A percentile compares a stretch with the other conserved stretches of the same genome.
These are phyloP conservation scores for Bipolaris gigantea DNA, from an alignment of 2,329 filamentous ascomycete species.

Conservation along the genomic window DNA sequence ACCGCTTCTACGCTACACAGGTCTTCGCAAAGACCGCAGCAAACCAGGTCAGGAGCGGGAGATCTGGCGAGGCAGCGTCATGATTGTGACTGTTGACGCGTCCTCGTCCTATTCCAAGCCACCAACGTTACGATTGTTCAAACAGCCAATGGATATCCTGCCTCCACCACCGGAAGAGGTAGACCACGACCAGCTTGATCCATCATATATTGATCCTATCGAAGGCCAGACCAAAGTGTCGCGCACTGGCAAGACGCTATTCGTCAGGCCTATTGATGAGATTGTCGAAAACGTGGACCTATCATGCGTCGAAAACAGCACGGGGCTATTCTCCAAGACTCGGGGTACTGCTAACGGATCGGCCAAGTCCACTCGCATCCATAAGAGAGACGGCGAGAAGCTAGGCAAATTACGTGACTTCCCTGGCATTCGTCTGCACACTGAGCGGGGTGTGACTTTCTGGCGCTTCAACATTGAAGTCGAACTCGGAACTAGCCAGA, in stretches of 20 bases:
- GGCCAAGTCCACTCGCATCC: constrained; percentile 51
- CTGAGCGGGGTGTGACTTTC: constrained; percentile 86
- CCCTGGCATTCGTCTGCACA: constrained; percentile 77
- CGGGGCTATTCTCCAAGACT: constrained; percentile 77
- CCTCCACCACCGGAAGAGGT: constrained; percentile 75
- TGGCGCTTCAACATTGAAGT: constrained; percentile 97
- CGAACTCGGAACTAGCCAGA: constrained; percentile 75
- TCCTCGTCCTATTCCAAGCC: constrained; percentile 78
- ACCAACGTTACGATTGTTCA: constrained; percentile 81
- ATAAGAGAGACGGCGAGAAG: constrained; percentile 74
- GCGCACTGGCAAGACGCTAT: constrained; percentile 81
- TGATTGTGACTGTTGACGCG: constrained; percentile 90
- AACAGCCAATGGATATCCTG: constrained; percentile 80
- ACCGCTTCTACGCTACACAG: constrained; percentile 85
- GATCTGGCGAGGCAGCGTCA: constrained; percentile 88
- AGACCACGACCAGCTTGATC: constrained; percentile 63
- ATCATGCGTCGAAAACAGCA: constrained; percentile 76
- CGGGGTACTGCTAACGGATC: constrained; percentile 51
- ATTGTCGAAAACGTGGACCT: constrained; percentile 77
- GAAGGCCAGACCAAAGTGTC: constrained; percentile 85
- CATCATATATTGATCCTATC: constrained; percentile 86
- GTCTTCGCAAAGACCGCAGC: constrained; percentile 66
- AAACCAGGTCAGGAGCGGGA: constrained; percentile 62
- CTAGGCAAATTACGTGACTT: constrained; percentile 81
- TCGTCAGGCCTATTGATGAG: constrained; percentile 86